Base-by-base conservation (phyloP, 768 basidiomycete species). In the Lanmaoa rubissima region DNA sequence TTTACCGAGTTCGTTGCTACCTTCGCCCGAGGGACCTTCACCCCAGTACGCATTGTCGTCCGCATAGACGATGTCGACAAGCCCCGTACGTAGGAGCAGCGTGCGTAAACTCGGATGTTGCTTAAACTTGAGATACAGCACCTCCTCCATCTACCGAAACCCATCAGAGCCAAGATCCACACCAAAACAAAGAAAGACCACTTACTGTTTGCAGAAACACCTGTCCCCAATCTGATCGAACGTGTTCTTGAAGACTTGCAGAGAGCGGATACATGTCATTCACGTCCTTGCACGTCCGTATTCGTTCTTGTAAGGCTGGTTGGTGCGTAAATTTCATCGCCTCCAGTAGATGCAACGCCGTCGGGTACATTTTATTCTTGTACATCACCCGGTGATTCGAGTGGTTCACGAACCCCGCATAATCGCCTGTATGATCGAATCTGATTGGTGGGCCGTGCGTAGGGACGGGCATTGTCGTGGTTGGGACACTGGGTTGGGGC, bases 331-430 rank as follows among this genome's bases (percentile, higher is more conserved):
- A 92, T 67, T 88, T 88, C 65, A 88, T 74, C 10, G 89, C 88
- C 70, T 92, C 88, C 52, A 83, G 79, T n/a, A 92, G 76, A 61
- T 92, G 90, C 62, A 84, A 69, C 11, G 86, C 90, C 2, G 83
- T 87, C 2, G 87, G 87, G 61, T 85, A 93, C 41, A 71, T 69
- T 51, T 74, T 74, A 34, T 82, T 76, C 36, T 76, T 68, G 68
- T 83, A 85, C 51, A 83, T 53, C 21, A 93, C 79, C 5, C 76
- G 76, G 62, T 90, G 83, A 1, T 76, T 80, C 1, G 90, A 90
- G 61, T 85, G 82, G 63, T 84, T 88, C 67, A 88, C 72, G 69
- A 91, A 85, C 1, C 78, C 79, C 0, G 75, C 65, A 51, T 74
- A 76, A 14, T 73, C 69, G 34, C 70, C 62, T 0, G 69, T 70